Evolutionary conservation across 495 filamentous ascomycete genomes (phyloP).

Genomic region (Aspergillus bridgeri): DNA sequence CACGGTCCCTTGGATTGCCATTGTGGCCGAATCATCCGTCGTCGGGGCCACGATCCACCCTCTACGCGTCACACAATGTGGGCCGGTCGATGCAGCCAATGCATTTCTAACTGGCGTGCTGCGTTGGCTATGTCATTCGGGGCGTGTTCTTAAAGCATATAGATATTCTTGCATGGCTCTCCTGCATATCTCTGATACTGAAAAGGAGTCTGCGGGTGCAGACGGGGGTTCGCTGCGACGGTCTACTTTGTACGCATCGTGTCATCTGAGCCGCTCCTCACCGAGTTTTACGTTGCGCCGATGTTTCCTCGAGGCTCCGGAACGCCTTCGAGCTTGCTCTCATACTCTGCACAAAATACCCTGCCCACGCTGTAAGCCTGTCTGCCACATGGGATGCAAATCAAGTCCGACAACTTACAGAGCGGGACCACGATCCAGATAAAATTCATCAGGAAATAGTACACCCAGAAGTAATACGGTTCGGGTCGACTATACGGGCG

Average conservation of each 20-base stretch:
- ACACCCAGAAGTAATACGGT: slow-evolving; percentile 79
- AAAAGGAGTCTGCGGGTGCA: not conserved
- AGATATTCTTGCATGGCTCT: not conserved
- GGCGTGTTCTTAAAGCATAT: not conserved
- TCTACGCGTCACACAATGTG: not conserved
- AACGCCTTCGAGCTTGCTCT: slow-evolving; percentile 46
- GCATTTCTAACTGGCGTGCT: not conserved
- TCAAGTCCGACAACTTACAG: slow-evolving; percentile 35
- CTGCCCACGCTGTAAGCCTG: slow-evolving; percentile 28
- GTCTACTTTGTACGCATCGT: not conserved
- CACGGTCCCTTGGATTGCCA: not conserved
- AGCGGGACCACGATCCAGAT: slow-evolving; percentile 81
- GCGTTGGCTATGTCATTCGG: not conserved
- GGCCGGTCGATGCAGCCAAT: not conserved
- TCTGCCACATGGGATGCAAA: slow-evolving; percentile 15
- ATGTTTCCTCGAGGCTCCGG: slow-evolving; percentile 35
- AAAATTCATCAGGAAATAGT: slow-evolving; percentile 81
- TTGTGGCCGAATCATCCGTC: not conserved
- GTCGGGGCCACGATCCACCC: not conserved
- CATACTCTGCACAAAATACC: slow-evolving; percentile 52
- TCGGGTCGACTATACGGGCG: slow-evolving; percentile 71
- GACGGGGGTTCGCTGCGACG: not conserved
- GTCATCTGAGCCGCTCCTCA: slow-evolving; percentile 10
- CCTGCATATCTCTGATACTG: not conserved
- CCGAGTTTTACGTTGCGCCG: slow-evolving; percentile 33